Conservation (phyloP, 2,329 filamentous ascomycete genomes). For the Lasiodiplodia sp. region DNA sequence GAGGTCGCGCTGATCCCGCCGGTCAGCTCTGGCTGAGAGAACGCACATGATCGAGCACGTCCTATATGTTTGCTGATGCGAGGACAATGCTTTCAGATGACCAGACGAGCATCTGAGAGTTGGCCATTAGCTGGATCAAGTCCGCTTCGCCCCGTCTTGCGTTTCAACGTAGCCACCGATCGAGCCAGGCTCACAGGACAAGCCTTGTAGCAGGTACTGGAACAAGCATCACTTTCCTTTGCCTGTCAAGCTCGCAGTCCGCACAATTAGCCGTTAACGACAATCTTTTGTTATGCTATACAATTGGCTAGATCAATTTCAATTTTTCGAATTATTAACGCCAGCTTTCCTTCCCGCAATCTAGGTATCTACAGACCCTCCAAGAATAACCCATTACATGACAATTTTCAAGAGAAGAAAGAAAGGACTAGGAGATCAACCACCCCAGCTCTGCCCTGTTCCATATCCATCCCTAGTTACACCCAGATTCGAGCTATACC, state of each 20-base stretch:
- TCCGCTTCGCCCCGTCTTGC: not conserved
- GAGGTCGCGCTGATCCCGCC: constrained; percentile 89
- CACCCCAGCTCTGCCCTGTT: constrained; percentile 28
- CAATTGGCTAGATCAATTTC: not conserved
- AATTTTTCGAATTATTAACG: constrained; percentile 1
- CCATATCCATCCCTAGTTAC: constrained; percentile 43
- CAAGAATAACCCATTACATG: not conserved
- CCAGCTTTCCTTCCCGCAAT: not conserved
- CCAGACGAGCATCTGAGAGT: not conserved
- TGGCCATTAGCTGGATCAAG: not conserved
- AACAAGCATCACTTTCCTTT: not conserved
- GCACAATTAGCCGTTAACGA: not conserved
- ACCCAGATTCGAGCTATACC: constrained; percentile 55
- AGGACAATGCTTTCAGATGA: not conserved
- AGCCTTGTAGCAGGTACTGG: constrained; percentile 3
- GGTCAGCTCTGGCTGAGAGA: constrained; percentile 77
- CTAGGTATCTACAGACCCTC: not conserved
- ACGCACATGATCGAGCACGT: not conserved
- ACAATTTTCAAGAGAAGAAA: not conserved
- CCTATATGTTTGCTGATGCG: not conserved
- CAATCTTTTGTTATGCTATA: not conserved
- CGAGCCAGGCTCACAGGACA: not conserved
- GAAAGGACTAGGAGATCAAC: not conserved
- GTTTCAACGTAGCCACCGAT: not conserved
- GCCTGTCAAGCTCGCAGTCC: not conserved